Percentiles rank a stretch among this genome's conserved stretches.
phyloP scores from a whole-genome alignment of 2,329 filamentous ascomycete species.

The Amphichorda felina region DNA sequence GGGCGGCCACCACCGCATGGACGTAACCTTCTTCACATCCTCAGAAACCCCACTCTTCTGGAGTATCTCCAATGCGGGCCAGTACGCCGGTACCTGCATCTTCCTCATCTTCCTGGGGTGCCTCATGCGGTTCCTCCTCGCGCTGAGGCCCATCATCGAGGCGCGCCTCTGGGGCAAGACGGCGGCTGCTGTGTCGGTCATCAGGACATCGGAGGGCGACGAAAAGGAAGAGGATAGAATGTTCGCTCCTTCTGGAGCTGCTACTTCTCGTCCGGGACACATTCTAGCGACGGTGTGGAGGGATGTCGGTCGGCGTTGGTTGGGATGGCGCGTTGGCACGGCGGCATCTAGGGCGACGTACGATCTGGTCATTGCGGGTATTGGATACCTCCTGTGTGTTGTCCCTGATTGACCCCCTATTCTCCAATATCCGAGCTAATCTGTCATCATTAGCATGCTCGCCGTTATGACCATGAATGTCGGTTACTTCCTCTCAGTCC shows the following conservation, averaged over 20 bases:
- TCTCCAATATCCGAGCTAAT: not conserved
- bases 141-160: slow-evolving; percentile 29
- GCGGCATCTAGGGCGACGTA: slow-evolving; percentile 7
- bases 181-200: not conserved
- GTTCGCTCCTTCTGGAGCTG: not conserved
- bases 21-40: slow-evolving; percentile 32
- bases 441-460: slow-evolving; percentile 53
- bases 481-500: slow-evolving; percentile 61
- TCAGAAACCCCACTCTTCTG: slow-evolving; percentile 37
- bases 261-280: not conserved
- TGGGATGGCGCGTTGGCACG: slow-evolving; percentile 7
- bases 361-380: slow-evolving; percentile 42
- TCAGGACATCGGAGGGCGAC: not conserved
- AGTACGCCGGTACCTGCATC: slow-evolving; percentile 74
- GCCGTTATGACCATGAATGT: slow-evolving; percentile 73
- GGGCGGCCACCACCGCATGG: too few species aligned
- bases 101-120: slow-evolving; percentile 66
- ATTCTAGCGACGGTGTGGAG: not conserved
- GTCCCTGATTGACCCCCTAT: not conserved
- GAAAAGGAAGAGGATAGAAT: not conserved
- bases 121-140: slow-evolving; percentile 53
- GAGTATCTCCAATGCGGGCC: slow-evolving; percentile 53
- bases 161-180: slow-evolving; percentile 2
- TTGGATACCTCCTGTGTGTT: slow-evolving; percentile 69
- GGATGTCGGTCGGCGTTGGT: slow-evolving; percentile 3